Evolutionary conservation across 1,139 yeast species (phyloP).

Genomic region (Candida mesenterica): DNA sequence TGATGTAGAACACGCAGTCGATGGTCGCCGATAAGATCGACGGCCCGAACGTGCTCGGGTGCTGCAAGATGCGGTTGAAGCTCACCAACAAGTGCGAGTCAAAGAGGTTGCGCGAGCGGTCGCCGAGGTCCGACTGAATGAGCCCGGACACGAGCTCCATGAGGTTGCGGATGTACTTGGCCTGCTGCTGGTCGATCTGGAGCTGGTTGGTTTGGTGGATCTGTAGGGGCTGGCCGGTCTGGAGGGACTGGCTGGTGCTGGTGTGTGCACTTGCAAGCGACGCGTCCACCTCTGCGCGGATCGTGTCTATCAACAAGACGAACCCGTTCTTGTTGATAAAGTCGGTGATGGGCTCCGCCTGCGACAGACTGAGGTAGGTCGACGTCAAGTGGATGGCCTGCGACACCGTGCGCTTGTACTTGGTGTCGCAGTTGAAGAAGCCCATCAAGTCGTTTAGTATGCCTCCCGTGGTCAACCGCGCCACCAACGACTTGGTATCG

Average conservation of each 20-base stretch:
- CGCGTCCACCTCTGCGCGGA: slow-evolving; percentile 65
- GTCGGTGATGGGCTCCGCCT: slow-evolving; percentile 1
- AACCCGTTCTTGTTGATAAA: slow-evolving; percentile 55
- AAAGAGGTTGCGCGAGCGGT: slow-evolving; percentile 77
- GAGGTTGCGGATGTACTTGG: slow-evolving; percentile 53
- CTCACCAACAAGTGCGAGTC: slow-evolving; percentile 75
- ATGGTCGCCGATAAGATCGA: slow-evolving; percentile 63
- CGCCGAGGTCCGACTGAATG: slow-evolving; percentile 75
- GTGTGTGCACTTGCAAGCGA: neutral
- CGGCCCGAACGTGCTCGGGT: slow-evolving; percentile 67
- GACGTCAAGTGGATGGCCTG: slow-evolving; percentile 66
- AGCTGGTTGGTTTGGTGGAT: too few relatives aligned
- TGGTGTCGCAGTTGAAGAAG: slow-evolving; percentile 53
- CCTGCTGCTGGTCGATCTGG: slow-evolving; percentile 62
- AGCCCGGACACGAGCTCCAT: slow-evolving; percentile 65
- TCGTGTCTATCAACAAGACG: slow-evolving; percentile 54
- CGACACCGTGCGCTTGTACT: slow-evolving; percentile 57
- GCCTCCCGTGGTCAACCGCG: slow-evolving; percentile 61
- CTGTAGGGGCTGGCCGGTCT: too few relatives aligned
- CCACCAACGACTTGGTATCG: slow-evolving; percentile 51
- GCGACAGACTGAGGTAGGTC: slow-evolving; percentile 35
- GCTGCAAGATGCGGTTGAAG: slow-evolving; percentile 56
- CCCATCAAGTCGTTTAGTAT: slow-evolving; percentile 64
- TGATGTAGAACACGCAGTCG: slow-evolving; percentile 66
- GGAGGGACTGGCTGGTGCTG: too few relatives aligned